These are phyloP conservation scores for Punica granatum DNA, from an alignment of 345 rosid species.

Conservation along the genomic window DNA sequence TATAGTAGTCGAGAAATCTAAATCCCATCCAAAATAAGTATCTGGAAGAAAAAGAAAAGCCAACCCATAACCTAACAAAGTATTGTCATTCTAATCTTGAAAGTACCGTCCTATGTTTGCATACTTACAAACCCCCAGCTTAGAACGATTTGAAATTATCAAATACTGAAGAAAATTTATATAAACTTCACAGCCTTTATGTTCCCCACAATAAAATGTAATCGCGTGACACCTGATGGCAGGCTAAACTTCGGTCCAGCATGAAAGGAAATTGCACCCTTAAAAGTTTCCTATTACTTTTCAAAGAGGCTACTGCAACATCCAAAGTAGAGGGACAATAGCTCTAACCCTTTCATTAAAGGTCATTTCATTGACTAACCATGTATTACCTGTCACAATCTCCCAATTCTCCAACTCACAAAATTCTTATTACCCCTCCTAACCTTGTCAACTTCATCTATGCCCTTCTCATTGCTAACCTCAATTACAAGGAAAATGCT, in stretches of 20 bases:
- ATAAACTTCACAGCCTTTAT: background rate
- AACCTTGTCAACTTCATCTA: background rate
- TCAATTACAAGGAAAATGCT: background rate
- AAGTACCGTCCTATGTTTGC: background rate
- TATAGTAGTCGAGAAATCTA: no score
- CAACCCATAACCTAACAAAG: no score
- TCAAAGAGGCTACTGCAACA: background rate
- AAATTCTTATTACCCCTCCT: background rate
- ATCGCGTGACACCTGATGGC: background rate
- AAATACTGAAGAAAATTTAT: background rate
- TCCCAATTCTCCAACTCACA: no score
- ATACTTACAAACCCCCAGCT: background rate
- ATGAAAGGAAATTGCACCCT: no score
- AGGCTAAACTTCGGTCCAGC: background rate
- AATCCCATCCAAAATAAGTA: no score
- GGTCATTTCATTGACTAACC: background rate
- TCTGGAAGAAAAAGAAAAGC: no score
- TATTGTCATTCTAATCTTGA: no score
- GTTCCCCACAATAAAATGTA: background rate
- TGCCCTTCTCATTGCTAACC: background rate
- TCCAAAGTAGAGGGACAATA: background rate
- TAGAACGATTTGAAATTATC: background rate
- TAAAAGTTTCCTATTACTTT: background rate
- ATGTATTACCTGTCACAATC: background rate
- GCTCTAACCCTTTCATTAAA: background rate